Percentiles rank a stretch among this genome's conserved stretches.
Conservation (phyloP, 2,329 filamentous ascomycete genomes). For the Leptographium procerum region DNA sequence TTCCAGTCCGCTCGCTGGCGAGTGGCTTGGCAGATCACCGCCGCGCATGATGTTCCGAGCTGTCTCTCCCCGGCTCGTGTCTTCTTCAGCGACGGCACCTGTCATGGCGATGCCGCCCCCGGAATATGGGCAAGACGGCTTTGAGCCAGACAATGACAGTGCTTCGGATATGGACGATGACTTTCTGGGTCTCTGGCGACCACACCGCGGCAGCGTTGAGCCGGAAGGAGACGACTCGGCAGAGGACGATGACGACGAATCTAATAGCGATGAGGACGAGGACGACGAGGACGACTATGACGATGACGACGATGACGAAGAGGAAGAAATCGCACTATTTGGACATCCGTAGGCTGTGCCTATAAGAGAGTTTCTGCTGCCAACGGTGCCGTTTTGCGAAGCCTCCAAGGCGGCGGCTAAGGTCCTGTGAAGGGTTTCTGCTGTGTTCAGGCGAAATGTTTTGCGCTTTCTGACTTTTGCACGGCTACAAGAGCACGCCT, state of each 20-base stretch:
- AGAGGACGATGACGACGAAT: constrained; percentile 34
- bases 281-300: constrained; percentile 35
- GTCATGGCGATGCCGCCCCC: constrained; percentile 9
- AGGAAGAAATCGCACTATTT: constrained; percentile 38
- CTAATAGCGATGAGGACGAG: constrained; percentile 26
- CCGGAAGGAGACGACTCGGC: constrained; percentile 31
- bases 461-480: neutral
- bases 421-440: neutral
- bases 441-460: neutral
- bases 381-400: neutral
- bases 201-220: constrained; percentile 26
- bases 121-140: constrained; percentile 8
- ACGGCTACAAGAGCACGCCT: neutral
- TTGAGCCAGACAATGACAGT: constrained; percentile 26
- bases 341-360: constrained; percentile 30
- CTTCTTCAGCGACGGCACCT: constrained; percentile 3
- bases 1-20: neutral
- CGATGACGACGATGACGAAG: constrained; percentile 36
- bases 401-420: neutral
- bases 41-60: constrained; percentile 27
- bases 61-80: constrained; percentile 18
- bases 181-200: constrained; percentile 47
- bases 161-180: constrained; percentile 29
- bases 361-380: neutral
- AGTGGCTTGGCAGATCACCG: neutral